Base-by-base conservation (phyloP, 495 filamentous ascomycete species). In the Hypoxylon perforatum region DNA sequence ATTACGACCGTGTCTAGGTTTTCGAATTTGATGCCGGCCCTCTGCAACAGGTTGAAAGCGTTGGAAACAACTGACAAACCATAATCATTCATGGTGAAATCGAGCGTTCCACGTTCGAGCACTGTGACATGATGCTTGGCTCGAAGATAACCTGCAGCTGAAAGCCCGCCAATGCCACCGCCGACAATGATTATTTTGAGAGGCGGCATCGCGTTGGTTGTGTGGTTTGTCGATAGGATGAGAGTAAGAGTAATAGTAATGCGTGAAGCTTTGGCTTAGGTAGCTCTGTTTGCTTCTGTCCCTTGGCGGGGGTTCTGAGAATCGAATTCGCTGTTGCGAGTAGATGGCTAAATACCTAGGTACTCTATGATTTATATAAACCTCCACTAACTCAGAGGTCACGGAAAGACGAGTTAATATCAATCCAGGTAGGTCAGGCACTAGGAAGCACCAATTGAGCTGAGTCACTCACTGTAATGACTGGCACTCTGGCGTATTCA, bases 51-150 rank as follows among this genome's bases (percentile, higher is more conserved):
- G 18, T 64, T 65, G 56, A 70, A 70, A 15, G 72, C 42, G 36
- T 70, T 70, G 30, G 69, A 70, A 15, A 65, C 65, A 9, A 74
- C 65, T 9, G 69, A 61, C 3, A 73, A 38, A n/a, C 71, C 71
- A 36, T 73, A 73, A 53, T 73, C 67, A 44, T 73, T 63, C n/a
- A 46, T 45, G 0, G 67, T 58, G 42, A 73, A 73, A 52, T 73
- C 61, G n/a, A 70, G 69, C 8, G 48, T 47, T 36, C 65, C 66
- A 3, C 69, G 69, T 55, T 74, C 69, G 25, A 74, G 72, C 38
- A 74, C 49, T 1, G 72, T 74, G 44, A 74, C 72, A 14, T 70
- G 33, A 23, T 74, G 69, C 15, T 63, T 65, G 18, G 65, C 65
- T 28, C 72, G 72, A 19, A 72, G 69, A 30, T 63, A 72, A 12